Percentiles rank a stretch among this genome's conserved stretches.
These are phyloP conservation scores for Microglena sp. DNA, from an alignment of 139 green algal genomes.

Conservation along the genomic window DNA sequence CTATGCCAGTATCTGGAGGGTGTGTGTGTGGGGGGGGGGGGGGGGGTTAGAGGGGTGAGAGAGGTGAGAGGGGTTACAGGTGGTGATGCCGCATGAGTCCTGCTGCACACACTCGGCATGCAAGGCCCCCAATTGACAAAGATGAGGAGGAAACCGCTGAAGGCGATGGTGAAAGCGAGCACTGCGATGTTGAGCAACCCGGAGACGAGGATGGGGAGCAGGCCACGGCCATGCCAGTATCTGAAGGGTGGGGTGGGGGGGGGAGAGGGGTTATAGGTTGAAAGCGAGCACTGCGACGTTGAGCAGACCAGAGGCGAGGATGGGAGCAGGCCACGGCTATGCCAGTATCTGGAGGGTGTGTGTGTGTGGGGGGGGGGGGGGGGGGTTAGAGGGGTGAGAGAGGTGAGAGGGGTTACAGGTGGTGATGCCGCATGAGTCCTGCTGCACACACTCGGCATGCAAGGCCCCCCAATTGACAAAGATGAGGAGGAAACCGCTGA, in stretches of 20 bases:
- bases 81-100: slow-evolving; percentile 58
- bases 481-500: slow-evolving; percentile 80
- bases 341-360: no score
- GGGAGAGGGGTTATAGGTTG: background rate
- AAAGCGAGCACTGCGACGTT: slow-evolving; percentile 1
- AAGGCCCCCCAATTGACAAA: slow-evolving; percentile 74
- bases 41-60: no score
- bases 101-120: slow-evolving; percentile 22
- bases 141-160: slow-evolving; percentile 80
- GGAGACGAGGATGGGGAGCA: slow-evolving; percentile 47
- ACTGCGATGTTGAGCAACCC: slow-evolving; percentile 17
- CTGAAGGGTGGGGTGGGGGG: background rate
- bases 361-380: no score
- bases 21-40: background rate
- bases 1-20: slow-evolving; percentile 59
- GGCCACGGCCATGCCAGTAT: slow-evolving; percentile 57
- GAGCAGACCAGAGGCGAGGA: slow-evolving; percentile 39
- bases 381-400: no score
- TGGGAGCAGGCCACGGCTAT: slow-evolving; percentile 62
- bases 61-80: background rate
- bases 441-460: slow-evolving; percentile 26
- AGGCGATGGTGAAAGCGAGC: slow-evolving; percentile 71
- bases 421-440: no score
- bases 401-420: no score
- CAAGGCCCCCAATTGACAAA: slow-evolving; percentile 74